phyloP scores from a whole-genome alignment of 495 filamentous ascomycete genomes.

The Haplographium delicatum region DNA sequence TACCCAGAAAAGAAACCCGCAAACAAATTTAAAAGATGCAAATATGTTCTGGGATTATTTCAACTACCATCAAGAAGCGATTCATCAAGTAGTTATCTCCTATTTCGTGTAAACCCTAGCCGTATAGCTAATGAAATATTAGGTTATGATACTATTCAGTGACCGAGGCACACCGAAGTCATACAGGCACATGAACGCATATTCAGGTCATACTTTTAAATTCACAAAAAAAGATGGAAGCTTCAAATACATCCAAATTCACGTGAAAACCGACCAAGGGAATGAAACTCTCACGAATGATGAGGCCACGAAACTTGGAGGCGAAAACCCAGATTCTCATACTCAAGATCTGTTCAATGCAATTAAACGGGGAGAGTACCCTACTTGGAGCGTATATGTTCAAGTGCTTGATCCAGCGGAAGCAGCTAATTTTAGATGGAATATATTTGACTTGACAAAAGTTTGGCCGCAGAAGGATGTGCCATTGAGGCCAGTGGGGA shows the following conservation, averaged over 20 bases:
- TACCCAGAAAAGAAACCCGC: slow-evolving; percentile 46
- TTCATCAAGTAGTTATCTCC: slow-evolving; percentile 55
- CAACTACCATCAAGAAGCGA: slow-evolving; percentile 48
- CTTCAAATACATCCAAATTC: slow-evolving; percentile 66
- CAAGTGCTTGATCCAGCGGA: slow-evolving; percentile 55
- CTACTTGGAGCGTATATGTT: slow-evolving; percentile 57
- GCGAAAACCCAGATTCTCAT: slow-evolving; percentile 49
- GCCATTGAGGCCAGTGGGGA: slow-evolving; percentile 63
- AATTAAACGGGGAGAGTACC: slow-evolving; percentile 50
- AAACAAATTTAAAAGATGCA: slow-evolving; percentile 37
- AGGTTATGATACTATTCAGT: slow-evolving; percentile 61
- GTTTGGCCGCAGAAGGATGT: slow-evolving; percentile 65
- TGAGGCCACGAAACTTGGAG: too few species aligned
- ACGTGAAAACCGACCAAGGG: slow-evolving; percentile 57
- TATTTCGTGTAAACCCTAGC: too few species aligned
- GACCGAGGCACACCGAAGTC: slow-evolving; percentile 56
- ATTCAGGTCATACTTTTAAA: slow-evolving; percentile 66
- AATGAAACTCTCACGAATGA: slow-evolving; percentile 53
- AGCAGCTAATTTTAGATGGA: slow-evolving; percentile 43
- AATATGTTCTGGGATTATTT: slow-evolving; percentile 32
- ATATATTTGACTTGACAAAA: slow-evolving; percentile 63
- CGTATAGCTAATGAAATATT: too few species aligned
- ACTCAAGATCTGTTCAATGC: slow-evolving; percentile 56
- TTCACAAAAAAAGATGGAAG: slow-evolving; percentile 56
- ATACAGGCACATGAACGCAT: slow-evolving; percentile 58